Evolutionary conservation across 352 stramenopile genomes (phyloP).

Genomic region (Phytopythium vexans): DNA sequence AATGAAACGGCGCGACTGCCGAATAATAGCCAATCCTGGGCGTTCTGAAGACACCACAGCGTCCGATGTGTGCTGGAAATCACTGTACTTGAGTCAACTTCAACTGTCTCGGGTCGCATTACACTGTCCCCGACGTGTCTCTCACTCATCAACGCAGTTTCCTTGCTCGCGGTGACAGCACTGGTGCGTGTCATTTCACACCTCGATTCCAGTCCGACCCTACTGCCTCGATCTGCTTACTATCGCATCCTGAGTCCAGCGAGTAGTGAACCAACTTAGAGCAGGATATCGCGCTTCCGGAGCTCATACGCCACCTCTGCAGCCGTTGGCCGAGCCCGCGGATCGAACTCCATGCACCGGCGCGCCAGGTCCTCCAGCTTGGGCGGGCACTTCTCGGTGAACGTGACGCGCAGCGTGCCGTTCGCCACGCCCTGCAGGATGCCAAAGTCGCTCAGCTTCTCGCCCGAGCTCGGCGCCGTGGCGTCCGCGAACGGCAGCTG

Average conservation of each 20-base stretch:
- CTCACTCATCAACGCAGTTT: too few relatives aligned
- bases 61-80: too few relatives aligned
- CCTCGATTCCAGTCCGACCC: neutral
- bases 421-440: conserved; percentile 56
- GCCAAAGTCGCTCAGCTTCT: conserved; percentile 52
- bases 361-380: conserved; percentile 47
- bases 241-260: too few relatives aligned
- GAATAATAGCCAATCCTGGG: too few relatives aligned
- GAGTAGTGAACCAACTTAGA: conserved; percentile 8
- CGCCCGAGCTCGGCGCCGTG: conserved; percentile 15
- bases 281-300: conserved; percentile 44
- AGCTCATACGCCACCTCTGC: conserved; percentile 62
- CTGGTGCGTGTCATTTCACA: too few relatives aligned
- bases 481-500: conserved; percentile 57
- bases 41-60: too few relatives aligned
- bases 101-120: too few relatives aligned
- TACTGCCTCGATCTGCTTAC: too few relatives aligned
- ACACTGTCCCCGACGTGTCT: too few relatives aligned
- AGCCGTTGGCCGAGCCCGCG: conserved; percentile 43
- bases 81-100: too few relatives aligned
- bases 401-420: conserved; percentile 32
- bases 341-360: conserved; percentile 50
- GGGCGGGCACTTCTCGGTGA: conserved; percentile 35
- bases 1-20: too few relatives aligned
- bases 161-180: too few relatives aligned